Evolutionary conservation across 2,329 filamentous ascomycete species (phyloP).

Genomic region (Cryphonectria carpinicola): DNA sequence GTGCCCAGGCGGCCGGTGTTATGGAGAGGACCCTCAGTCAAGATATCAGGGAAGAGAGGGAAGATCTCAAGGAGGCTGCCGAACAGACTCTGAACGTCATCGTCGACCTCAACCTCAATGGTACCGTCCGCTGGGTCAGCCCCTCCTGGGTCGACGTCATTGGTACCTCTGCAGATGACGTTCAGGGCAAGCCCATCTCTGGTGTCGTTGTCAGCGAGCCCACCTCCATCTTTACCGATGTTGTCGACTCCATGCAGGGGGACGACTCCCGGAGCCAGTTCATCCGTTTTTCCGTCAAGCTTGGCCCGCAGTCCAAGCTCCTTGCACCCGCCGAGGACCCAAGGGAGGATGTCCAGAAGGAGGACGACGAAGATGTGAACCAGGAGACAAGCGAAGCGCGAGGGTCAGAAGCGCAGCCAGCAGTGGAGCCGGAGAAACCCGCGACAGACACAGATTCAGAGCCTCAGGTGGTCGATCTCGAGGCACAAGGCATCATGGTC

Average conservation of each 20-base stretch:
- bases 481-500: conserved; percentile 98
- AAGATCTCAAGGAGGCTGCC: conserved; percentile 92
- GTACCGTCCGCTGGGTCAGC: conserved; percentile 92
- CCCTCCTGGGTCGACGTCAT: conserved; percentile 95
- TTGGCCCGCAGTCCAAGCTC: conserved; percentile 72
- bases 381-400: conserved; percentile 41
- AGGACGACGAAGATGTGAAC: conserved; percentile 36
- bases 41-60: conserved; percentile 89
- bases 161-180: conserved; percentile 72
- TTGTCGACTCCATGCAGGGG: conserved; percentile 85
- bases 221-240: conserved; percentile 77
- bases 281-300: conserved; percentile 75
- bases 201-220: conserved; percentile 80
- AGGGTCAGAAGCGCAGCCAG: conserved; percentile 25
- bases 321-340: conserved; percentile 49
- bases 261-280: conserved; percentile 94
- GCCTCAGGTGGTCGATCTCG: conserved; percentile 73
- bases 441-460: conserved; percentile 43
- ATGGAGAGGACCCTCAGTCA: conserved; percentile 77
- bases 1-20: conserved; percentile 50
- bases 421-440: conserved; percentile 44
- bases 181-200: conserved; percentile 77
- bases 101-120: conserved; percentile 88
- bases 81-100: conserved; percentile 97
- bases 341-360: conserved; percentile 43